phyloP scores from a whole-genome alignment of 352 stramenopile species.

The Phytopythium montanum region DNA sequence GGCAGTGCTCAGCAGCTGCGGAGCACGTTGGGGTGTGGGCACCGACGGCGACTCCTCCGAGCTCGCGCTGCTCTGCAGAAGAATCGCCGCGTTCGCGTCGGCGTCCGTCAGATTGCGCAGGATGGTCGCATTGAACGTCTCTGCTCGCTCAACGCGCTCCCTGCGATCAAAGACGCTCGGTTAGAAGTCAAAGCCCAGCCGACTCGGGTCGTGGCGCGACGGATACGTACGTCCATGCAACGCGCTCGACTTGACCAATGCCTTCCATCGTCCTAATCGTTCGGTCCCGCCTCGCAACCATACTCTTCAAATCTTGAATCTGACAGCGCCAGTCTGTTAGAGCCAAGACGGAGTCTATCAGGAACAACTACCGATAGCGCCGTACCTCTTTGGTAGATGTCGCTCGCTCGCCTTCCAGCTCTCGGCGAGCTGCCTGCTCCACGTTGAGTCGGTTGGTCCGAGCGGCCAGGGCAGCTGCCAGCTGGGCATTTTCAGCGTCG shows the following conservation, averaged over 20 bases:
- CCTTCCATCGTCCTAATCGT: not conserved
- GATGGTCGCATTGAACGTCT: not conserved
- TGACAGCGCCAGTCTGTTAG: not conserved
- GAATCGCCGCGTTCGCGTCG: no score
- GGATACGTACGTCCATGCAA: not conserved
- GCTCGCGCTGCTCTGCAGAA: not conserved
- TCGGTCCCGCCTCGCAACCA: not conserved
- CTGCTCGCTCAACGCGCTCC: not conserved
- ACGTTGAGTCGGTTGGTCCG: not conserved
- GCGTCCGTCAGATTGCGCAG: not conserved
- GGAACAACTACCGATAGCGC: not conserved
- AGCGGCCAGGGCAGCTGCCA: not conserved
- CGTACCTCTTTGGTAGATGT: not conserved
- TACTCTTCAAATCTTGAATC: not conserved
- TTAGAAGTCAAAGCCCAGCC: not conserved
- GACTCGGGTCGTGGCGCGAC: not conserved
- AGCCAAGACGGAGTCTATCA: not conserved
- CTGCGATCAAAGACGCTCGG: not conserved
- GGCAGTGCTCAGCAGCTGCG: slow-evolving; percentile 15
- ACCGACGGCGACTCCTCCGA: slow-evolving; percentile 6
- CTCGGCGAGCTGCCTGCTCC: not conserved
- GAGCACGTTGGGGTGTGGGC: slow-evolving; percentile 9
- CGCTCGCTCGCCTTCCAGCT: not conserved
- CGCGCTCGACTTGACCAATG: not conserved
- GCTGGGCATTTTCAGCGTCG: not conserved